A percentile compares a stretch with the other conserved stretches of the same genome.
Conservation (phyloP, 2,329 filamentous ascomycete species). For the Colletotrichum eleusines region DNA sequence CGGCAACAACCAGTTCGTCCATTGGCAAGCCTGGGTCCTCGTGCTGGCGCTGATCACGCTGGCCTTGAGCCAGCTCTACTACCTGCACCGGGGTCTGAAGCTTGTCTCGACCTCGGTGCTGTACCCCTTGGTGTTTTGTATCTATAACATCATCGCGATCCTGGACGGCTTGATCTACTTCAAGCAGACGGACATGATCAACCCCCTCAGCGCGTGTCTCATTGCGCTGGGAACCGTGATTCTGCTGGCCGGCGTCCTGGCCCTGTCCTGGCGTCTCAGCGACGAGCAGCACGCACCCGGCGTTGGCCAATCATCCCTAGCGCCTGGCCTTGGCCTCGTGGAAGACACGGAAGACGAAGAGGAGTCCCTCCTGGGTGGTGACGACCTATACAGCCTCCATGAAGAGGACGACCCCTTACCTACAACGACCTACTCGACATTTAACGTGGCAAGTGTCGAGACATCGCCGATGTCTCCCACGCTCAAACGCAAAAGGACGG, state of each 20-base stretch:
- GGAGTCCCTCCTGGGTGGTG: slow-evolving; percentile 64
- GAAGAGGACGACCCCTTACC: slow-evolving; percentile 55
- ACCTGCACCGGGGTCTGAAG: slow-evolving; percentile 92
- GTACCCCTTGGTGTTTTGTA: slow-evolving; percentile 97
- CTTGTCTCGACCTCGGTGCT: slow-evolving; percentile 95
- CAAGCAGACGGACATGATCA: slow-evolving; percentile 84
- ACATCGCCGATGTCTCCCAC: slow-evolving; percentile 54
- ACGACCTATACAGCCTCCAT: slow-evolving; percentile 57
- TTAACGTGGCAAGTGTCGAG: slow-evolving; percentile 55
- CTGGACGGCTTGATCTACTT: slow-evolving; percentile 98
- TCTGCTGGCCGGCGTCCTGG: slow-evolving; percentile 87
- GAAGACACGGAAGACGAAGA: slow-evolving; percentile 76
- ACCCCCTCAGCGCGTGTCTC: slow-evolving; percentile 79
- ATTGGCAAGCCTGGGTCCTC: slow-evolving; percentile 95
- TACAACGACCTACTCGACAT: slow-evolving; percentile 62
- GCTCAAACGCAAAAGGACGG: slow-evolving; percentile 60
- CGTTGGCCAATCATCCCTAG: slow-evolving; percentile 75
- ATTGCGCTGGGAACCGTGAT: slow-evolving; percentile 90
- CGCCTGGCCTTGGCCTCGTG: slow-evolving; percentile 85
- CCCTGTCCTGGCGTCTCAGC: slow-evolving; percentile 92
- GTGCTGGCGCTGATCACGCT: slow-evolving; percentile 83
- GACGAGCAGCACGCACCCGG: slow-evolving; percentile 76
- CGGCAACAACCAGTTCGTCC: slow-evolving; percentile 90
- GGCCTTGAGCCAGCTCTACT: slow-evolving; percentile 92
- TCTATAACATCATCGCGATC: slow-evolving; percentile 99